Evolutionary conservation across 371 early-diverging fungal genomes (phyloP), one percentile per base, ranked within the genome.

Genomic region (Caulochytrium protostelioides): DNA sequence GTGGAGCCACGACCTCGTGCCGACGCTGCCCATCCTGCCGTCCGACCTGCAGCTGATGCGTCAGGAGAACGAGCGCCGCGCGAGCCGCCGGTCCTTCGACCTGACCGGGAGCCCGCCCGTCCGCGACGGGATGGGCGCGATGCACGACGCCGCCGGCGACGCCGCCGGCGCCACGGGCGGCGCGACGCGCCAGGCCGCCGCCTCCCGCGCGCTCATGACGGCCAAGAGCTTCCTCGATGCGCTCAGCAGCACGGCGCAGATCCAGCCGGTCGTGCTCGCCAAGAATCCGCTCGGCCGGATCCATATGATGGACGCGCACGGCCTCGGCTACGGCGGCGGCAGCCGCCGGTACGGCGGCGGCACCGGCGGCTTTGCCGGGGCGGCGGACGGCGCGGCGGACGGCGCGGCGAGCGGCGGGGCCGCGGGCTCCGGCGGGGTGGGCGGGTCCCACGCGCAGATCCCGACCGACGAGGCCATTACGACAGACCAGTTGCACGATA

Each of bases 261-360:
- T 32, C 7, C 50, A 44, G 25, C 54, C 52, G 1, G 44, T 52
- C 12, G 25, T 55, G 14, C 39, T 52, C 16, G 39, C 45, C 34
- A 52, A 51, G 32, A 39, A 56, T 26, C 54, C 50, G 22, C 32
- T 60, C n/a, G n/a, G n/a, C n/a, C n/a, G n/a, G n/a, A n/a, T n/a
- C n/a, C n/a, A n/a, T n/a, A n/a, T 14, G 9, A 20, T 8, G 19
- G 19, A 7, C 7, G 20, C 31, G 10, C 2, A 3, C 9, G 7
- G 2, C 4, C 7, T 31, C 9, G 2, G 2, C 13, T 2, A 31
- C 23, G 16, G 36, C 15, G n/a, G 19, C 20, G 20, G 13, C 22
- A 21, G 30, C 20, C 13, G 20, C 6, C 3, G 22, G 28, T 5
- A 18, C 9, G n/a, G 19, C 14, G 16, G 39, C 1, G 20, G 21